A percentile compares a stretch with the other conserved stretches of the same genome.
Conservation (phyloP, 495 filamentous ascomycete genomes). For the Aspergillus conjunctus region DNA sequence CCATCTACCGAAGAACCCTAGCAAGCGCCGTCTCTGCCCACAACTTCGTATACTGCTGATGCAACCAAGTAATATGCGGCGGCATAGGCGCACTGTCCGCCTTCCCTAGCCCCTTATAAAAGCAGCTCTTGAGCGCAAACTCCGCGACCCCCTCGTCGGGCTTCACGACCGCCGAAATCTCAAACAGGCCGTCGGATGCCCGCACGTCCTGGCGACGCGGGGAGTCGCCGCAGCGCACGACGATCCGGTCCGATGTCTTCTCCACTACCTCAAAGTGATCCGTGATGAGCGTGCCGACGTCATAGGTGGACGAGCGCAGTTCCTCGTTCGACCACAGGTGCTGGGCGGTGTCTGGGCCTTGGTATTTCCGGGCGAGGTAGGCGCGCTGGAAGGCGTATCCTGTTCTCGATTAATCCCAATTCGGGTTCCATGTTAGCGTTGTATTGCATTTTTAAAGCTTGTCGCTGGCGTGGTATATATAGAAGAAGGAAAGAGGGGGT, state of each 20-base stretch:
- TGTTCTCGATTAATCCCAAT: slow-evolving; percentile 27
- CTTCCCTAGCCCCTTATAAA: slow-evolving; percentile 59
- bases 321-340: slow-evolving; percentile 65
- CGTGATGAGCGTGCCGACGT: slow-evolving; percentile 64
- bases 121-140: slow-evolving; percentile 67
- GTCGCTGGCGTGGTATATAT: neutral
- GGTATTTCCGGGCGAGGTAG: slow-evolving; percentile 64
- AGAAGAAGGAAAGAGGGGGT: neutral
- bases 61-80: slow-evolving; percentile 55
- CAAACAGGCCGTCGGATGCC: slow-evolving; percentile 68
- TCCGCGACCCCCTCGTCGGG: slow-evolving; percentile 59
- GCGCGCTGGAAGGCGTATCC: slow-evolving; percentile 65
- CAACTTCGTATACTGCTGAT: slow-evolving; percentile 66
- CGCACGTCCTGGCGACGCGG: slow-evolving; percentile 59
- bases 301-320: slow-evolving; percentile 56
- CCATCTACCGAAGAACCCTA: slow-evolving; percentile 29
- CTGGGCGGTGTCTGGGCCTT: slow-evolving; percentile 57
- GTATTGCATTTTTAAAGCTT: neutral
- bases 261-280: slow-evolving; percentile 79
- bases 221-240: slow-evolving; percentile 67
- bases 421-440: neutral
- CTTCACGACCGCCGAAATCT: slow-evolving; percentile 66
- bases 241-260: slow-evolving; percentile 60
- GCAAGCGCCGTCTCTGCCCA: slow-evolving; percentile 58
- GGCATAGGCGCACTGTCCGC: slow-evolving; percentile 55